phyloP scores from a whole-genome alignment of 2,329 filamentous ascomycete genomes.

The Diaporthe amygdali region DNA sequence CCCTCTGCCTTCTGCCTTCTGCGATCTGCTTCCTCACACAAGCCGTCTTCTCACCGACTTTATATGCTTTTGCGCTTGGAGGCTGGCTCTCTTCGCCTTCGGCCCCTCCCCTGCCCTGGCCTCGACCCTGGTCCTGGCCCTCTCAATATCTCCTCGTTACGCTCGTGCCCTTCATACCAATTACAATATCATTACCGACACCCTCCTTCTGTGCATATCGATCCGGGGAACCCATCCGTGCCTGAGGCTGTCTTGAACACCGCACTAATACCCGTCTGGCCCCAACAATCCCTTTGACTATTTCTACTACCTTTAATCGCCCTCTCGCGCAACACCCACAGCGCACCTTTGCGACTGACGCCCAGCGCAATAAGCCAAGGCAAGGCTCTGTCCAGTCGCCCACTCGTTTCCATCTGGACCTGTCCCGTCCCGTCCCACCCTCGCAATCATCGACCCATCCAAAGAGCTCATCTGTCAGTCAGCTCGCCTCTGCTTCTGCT shows the following conservation, averaged over 20 bases:
- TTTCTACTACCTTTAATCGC: not conserved
- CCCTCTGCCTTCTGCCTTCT: not conserved
- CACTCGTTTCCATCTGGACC: not conserved
- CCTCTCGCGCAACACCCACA: not conserved
- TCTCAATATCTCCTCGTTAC: not conserved
- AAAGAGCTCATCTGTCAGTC: not conserved
- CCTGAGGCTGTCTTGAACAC: not conserved
- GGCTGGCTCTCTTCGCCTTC: conserved; percentile 1
- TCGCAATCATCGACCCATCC: not conserved
- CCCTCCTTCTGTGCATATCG: not conserved
- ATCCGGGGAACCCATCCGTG: not conserved
- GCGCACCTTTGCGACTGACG: not conserved
- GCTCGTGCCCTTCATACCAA: not conserved
- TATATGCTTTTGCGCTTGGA: conserved; percentile 16
- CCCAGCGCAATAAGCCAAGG: not conserved
- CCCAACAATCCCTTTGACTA: not conserved
- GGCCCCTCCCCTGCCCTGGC: not conserved
- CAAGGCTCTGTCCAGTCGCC: not conserved
- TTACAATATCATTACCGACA: not conserved
- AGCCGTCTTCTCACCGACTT: not conserved
- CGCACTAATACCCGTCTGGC: not conserved
- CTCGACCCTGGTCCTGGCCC: not conserved
- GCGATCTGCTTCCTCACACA: not conserved
- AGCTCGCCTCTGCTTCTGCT: not conserved
- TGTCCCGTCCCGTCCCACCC: not conserved